Evolutionary conservation across 2,329 filamentous ascomycete species (phyloP).

Genomic region (Juglanconis sp.): DNA sequence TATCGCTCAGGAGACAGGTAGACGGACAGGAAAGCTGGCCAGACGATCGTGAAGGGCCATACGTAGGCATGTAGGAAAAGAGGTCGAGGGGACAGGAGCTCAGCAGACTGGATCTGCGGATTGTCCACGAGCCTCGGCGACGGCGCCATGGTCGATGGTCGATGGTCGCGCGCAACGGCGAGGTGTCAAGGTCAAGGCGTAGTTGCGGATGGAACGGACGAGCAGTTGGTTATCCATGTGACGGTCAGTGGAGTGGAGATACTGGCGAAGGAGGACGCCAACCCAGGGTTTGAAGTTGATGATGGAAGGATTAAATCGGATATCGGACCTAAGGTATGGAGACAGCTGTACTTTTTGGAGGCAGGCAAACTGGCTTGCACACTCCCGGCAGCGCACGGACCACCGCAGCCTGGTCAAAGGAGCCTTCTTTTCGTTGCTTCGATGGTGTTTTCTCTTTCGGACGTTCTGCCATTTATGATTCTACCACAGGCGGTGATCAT

Average conservation of each 20-base stretch:
- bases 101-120: conserved; percentile 81
- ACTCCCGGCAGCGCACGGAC: not conserved
- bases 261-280: not conserved
- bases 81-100: conserved; percentile 83
- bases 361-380: not conserved
- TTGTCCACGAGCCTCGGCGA: conserved; percentile 71
- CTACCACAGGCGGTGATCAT: not conserved
- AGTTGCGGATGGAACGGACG: not conserved
- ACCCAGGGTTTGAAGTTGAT: not conserved
- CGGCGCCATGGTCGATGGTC: conserved; percentile 49
- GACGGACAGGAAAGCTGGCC: conserved; percentile 86
- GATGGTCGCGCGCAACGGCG: not conserved
- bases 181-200: not conserved
- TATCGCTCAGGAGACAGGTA: conserved; percentile 83
- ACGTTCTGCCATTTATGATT: not conserved
- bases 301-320: conserved; percentile 2
- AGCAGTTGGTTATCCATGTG: conserved; percentile 4
- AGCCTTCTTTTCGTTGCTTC: no score
- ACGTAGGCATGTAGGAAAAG: conserved; percentile 81
- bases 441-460: not conserved
- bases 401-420: not conserved
- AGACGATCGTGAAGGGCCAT: conserved; percentile 88
- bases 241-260: not conserved
- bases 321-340: conserved; percentile 17
- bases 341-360: conserved; percentile 17